Conservation (phyloP, 2,329 filamentous ascomycete species). For the Monosporascus cannonballus region DNA sequence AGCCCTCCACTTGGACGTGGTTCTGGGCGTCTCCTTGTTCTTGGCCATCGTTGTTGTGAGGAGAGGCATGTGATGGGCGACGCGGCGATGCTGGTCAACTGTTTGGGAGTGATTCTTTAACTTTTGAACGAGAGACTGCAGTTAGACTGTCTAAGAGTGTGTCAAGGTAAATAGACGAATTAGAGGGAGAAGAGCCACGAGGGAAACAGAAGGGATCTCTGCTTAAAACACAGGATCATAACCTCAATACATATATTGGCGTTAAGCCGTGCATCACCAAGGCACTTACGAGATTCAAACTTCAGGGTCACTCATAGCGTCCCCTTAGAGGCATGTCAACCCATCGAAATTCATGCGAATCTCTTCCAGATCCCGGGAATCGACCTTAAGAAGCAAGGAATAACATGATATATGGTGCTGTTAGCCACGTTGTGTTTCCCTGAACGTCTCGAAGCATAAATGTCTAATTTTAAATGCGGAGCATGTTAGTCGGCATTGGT, state of each 20-base stretch:
- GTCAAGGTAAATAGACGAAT: not conserved
- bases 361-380: not conserved
- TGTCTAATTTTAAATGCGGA: not conserved
- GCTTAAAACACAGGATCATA: not conserved
- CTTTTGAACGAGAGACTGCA: constrained; percentile 1
- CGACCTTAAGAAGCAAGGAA: not conserved
- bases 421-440: not conserved
- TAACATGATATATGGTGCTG: not conserved
- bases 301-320: not conserved
- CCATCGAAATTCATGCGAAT: not conserved
- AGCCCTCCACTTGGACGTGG: not conserved
- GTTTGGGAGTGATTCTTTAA: not conserved
- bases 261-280: not conserved
- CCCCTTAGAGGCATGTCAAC: not conserved
- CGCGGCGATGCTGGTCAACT: not conserved
- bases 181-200: not conserved
- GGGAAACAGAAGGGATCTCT: not conserved
- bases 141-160: not conserved
- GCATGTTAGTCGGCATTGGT: not conserved
- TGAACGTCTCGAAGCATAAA: not conserved
- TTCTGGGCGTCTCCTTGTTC: constrained; percentile 1
- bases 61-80: constrained; percentile 3
- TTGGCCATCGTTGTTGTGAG: constrained; percentile 8
- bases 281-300: not conserved
- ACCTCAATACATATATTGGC: not conserved